Evolutionary conservation across 768 basidiomycete species (phyloP).

Genomic region (Boletus reticulatus): DNA sequence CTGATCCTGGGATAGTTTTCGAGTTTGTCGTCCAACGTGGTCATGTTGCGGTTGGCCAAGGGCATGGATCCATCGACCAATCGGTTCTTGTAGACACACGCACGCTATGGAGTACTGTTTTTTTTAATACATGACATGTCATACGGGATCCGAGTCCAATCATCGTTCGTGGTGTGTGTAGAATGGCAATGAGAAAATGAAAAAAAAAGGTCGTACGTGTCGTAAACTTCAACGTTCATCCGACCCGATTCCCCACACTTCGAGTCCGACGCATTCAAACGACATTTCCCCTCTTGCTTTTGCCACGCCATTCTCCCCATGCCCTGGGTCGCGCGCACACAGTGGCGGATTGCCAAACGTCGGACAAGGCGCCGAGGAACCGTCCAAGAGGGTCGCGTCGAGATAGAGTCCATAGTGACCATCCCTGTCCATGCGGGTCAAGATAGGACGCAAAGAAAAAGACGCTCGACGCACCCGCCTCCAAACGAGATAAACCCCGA

Average conservation of each 20-base stretch:
- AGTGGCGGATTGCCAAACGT: constrained; percentile 88
- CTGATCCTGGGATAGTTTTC: constrained; percentile 36
- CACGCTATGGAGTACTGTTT: no score
- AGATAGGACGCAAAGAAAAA: not conserved
- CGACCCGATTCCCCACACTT: constrained; percentile 79
- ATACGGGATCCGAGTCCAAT: no score
- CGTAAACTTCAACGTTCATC: not conserved
- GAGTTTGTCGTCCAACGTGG: constrained; percentile 49
- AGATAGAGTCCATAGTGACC: constrained; percentile 89
- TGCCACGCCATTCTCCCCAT: constrained; percentile 31
- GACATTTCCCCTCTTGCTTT: constrained; percentile 41
- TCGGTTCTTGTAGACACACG: constrained; percentile 37
- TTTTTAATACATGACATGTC: no score
- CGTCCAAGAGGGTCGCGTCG: constrained; percentile 75
- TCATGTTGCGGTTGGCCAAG: constrained; percentile 45
- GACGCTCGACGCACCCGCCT: constrained; percentile 60
- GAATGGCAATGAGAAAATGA: no score
- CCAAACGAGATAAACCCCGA: constrained; percentile 81
- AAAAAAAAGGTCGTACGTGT: no score
- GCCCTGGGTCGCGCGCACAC: constrained; percentile 38
- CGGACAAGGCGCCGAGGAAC: constrained; percentile 80
- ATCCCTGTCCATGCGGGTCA: constrained; percentile 35
- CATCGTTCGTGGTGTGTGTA: no score
- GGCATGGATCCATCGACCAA: constrained; percentile 40
- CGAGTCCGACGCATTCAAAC: constrained; percentile 92